phyloP scores from a whole-genome alignment of 345 rosid species.

The Alliaria petiolata region DNA sequence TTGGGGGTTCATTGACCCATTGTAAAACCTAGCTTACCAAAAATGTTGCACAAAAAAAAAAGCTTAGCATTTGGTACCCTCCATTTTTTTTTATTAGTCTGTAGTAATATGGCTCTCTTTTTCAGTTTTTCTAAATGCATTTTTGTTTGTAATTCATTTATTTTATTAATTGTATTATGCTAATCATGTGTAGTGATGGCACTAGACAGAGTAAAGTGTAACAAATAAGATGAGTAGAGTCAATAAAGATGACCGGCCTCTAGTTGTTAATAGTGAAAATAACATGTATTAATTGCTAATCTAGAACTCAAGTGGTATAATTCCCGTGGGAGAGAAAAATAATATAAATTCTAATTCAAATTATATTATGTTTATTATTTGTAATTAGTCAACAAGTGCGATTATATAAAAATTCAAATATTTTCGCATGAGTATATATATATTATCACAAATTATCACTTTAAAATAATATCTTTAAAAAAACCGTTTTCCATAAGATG shows the following conservation, averaged over 20 bases:
- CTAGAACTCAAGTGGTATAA: constrained; percentile 5
- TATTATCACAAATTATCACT: no score
- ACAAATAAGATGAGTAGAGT: constrained; percentile 15
- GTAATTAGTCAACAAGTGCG: background rate
- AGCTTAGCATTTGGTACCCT: background rate
- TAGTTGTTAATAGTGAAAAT: constrained; percentile 15
- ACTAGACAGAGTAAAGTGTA: constrained; percentile 4
- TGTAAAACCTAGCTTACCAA: background rate
- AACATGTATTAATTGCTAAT: constrained; percentile 16
- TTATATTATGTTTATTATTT: background rate
- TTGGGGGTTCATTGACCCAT: background rate
- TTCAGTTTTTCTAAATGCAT: background rate
- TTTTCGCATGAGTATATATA: background rate
- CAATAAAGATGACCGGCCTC: constrained; percentile 34
- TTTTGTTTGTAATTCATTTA: background rate
- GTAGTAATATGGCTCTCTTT: background rate
- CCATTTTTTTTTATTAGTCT: background rate
- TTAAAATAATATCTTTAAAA: no score
- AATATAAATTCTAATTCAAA: background rate
- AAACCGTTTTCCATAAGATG: no score
- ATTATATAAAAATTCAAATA: background rate
- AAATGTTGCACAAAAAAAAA: no score
- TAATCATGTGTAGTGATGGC: constrained; percentile 5
- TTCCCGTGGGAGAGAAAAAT: background rate
- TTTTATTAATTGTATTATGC: background rate